Conservation (phyloP, 257 asterid genomes). For the Solanum etuberosum region DNA sequence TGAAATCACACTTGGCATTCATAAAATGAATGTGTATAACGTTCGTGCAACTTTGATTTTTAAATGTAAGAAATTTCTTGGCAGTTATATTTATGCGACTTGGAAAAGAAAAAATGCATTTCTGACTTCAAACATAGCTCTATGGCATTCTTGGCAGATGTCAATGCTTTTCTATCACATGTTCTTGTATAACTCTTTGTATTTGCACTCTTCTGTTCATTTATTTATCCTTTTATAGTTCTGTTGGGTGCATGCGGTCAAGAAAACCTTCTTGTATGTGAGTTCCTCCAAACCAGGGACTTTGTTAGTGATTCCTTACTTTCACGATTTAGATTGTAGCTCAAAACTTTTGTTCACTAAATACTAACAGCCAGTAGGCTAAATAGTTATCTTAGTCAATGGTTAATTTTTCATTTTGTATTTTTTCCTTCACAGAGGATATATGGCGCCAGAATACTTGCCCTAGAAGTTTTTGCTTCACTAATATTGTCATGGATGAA, state of each 20-base stretch:
- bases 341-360: not conserved
- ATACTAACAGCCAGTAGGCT: not conserved
- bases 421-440: slow-evolving; percentile 9
- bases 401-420: not conserved
- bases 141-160: not conserved
- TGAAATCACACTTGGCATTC: not conserved
- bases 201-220: not conserved
- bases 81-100: not conserved
- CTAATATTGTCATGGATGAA: not conserved
- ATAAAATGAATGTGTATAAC: not conserved
- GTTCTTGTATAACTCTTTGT: not conserved
- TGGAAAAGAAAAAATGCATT: not conserved
- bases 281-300: slow-evolving; percentile 24
- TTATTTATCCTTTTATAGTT: not conserved
- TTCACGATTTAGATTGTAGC: not conserved
- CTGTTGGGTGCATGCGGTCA: not conserved
- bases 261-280: not conserved
- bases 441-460: slow-evolving; percentile 20
- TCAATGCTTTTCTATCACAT: not conserved
- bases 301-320: slow-evolving; percentile 27
- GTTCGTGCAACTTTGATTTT: not conserved
- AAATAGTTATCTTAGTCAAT: not conserved
- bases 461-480: not conserved
- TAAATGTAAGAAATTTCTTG: not conserved
- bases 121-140: not conserved